Evolutionary conservation across 2,329 filamentous ascomycete species (phyloP).

Genomic region (Zalaria obscura): DNA sequence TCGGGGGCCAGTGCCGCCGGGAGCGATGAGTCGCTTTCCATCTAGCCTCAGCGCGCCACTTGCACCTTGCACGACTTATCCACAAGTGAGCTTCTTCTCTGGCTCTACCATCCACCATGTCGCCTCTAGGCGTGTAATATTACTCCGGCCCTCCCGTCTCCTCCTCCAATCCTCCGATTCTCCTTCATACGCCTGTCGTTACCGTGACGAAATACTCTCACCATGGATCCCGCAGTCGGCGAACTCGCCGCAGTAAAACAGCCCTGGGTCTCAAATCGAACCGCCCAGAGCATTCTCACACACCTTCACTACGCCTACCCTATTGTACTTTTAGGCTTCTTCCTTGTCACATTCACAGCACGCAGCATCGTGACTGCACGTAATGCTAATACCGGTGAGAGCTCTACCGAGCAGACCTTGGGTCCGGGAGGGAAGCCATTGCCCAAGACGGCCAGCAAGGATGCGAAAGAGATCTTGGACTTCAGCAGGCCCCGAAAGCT

Average conservation of each 20-base stretch:
- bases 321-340: slow-evolving; percentile 49
- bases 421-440: slow-evolving; percentile 86
- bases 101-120: no score
- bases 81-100: no score
- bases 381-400: slow-evolving; percentile 28
- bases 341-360: slow-evolving; percentile 46
- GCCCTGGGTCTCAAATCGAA: slow-evolving; percentile 22
- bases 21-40: no score
- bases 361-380: slow-evolving; percentile 43
- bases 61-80: no score
- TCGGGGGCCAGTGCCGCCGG: no score
- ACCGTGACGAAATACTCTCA: slow-evolving; percentile 8
- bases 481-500: slow-evolving; percentile 55
- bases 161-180: background rate
- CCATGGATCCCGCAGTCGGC: background rate
- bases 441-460: slow-evolving; percentile 46
- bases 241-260: background rate
- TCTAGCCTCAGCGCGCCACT: no score
- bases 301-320: slow-evolving; percentile 46
- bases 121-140: background rate
- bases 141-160: background rate
- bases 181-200: slow-evolving; percentile 12
- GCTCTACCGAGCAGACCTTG: slow-evolving; percentile 32
- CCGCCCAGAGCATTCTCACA: slow-evolving; percentile 28
- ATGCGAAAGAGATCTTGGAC: slow-evolving; percentile 31